These are phyloP conservation scores for Didymella keratinophila DNA, from an alignment of 2,329 filamentous ascomycete species.

Conservation along the genomic window DNA sequence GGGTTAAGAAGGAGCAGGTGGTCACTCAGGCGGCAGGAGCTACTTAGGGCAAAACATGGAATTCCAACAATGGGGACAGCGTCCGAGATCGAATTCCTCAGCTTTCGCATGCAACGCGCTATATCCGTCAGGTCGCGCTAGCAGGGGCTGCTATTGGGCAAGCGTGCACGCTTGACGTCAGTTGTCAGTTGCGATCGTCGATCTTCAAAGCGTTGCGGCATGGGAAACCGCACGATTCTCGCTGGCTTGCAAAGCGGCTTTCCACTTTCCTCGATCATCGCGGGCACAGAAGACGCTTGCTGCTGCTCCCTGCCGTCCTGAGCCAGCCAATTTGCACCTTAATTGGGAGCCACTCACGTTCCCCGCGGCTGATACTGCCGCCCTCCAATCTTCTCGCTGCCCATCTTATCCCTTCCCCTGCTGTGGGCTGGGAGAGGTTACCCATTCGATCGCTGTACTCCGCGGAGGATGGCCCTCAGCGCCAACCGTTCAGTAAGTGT, in stretches of 20 bases:
- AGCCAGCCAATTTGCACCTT: no score
- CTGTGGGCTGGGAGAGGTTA: no score
- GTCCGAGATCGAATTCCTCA: slow-evolving; percentile 20
- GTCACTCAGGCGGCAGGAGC: slow-evolving; percentile 2
- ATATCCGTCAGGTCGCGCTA: slow-evolving; percentile 7
- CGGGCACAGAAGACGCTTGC: slow-evolving; percentile 1
- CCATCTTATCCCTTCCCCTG: no score
- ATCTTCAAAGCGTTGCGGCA: no score
- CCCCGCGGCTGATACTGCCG: no score
- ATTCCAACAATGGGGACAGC: slow-evolving; percentile 13
- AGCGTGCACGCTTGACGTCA: slow-evolving; percentile 4
- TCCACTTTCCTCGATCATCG: slow-evolving; percentile 4
- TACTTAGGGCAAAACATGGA: slow-evolving; percentile 9
- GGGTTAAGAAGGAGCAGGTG: slow-evolving; percentile 3
- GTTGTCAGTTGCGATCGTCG: slow-evolving; percentile 6
- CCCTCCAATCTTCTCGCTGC: not conserved
- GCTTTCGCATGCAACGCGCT: slow-evolving; percentile 22
- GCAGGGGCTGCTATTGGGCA: slow-evolving; percentile 10
- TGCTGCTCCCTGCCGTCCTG: slow-evolving; percentile 3
- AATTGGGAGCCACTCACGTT: no score
- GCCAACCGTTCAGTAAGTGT: not conserved
- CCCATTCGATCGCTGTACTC: not conserved
- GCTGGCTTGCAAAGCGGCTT: not conserved
- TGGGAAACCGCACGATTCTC: no score
- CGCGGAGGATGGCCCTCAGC: not conserved